phyloP scores from a whole-genome alignment of 768 basidiomycete species.

The Lyophyllum atratum region DNA sequence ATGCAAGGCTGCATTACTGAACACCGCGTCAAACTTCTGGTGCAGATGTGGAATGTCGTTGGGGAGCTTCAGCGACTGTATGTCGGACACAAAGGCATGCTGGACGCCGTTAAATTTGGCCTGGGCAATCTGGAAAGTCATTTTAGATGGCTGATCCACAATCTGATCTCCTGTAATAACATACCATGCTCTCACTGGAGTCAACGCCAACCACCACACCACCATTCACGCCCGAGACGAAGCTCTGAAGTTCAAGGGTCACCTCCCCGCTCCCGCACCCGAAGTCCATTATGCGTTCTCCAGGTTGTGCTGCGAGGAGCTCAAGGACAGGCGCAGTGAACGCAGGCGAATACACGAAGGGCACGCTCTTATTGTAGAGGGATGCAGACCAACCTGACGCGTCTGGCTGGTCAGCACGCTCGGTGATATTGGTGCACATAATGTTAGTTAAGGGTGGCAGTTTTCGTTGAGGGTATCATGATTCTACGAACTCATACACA shows the following conservation, averaged over 20 bases:
- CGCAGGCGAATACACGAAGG: conserved; percentile 64
- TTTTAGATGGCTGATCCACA: too few relatives aligned
- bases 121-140: conserved; percentile 50
- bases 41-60: conserved; percentile 29
- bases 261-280: conserved; percentile 87
- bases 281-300: conserved; percentile 73
- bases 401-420: conserved; percentile 25
- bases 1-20: conserved; percentile 80
- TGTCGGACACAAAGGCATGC: conserved; percentile 53
- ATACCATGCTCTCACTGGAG: conserved; percentile 71
- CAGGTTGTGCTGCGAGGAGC: conserved; percentile 61
- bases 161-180: conserved; percentile 15
- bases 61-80: conserved; percentile 47
- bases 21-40: conserved; percentile 68
- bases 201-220: conserved; percentile 72
- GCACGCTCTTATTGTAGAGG: conserved; percentile 61
- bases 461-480: background rate
- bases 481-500: background rate
- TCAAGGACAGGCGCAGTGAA: conserved; percentile 58
- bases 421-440: background rate
- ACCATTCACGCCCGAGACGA: conserved; percentile 42
- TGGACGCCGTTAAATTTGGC: conserved; percentile 48
- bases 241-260: conserved; percentile 54
- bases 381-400: conserved; percentile 57
- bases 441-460: background rate